Conservation (phyloP, 257 asterid genomes). For the Nicotiana tomentosiformis region DNA sequence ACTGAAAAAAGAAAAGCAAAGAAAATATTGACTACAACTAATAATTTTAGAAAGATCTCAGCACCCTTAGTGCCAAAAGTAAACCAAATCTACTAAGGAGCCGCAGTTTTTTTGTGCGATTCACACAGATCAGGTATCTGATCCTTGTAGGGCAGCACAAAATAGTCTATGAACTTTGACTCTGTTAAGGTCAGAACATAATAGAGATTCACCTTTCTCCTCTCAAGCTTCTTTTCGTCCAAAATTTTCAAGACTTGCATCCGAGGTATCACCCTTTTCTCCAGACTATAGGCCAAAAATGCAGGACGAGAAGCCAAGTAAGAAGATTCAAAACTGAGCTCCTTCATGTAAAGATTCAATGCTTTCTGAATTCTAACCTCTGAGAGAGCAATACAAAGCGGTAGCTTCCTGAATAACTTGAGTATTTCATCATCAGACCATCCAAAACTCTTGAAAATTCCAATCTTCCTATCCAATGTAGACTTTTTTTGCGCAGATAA, state of each 20-base stretch:
- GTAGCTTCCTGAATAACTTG: not conserved
- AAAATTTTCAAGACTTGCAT: not conserved
- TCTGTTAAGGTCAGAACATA: not conserved
- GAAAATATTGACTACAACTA: not conserved
- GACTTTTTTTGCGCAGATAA: not conserved
- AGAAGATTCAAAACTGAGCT: not conserved
- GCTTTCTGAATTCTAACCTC: not conserved
- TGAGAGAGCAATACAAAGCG: not conserved
- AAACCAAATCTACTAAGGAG: not conserved
- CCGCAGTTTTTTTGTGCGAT: not conserved
- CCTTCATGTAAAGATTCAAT: not conserved
- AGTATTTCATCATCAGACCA: not conserved
- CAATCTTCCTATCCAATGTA: not conserved
- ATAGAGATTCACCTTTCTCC: not conserved
- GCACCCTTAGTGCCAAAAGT: not conserved
- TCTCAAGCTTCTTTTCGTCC: constrained; percentile 9
- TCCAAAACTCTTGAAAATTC: not conserved
- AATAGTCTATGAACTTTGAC: too few species aligned
- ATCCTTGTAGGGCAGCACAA: not conserved
- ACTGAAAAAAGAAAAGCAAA: not conserved
- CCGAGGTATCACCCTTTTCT: constrained; percentile 17
- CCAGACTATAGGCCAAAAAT: constrained; percentile 6
- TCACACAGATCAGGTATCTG: constrained; percentile 1
- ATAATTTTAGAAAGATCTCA: not conserved
- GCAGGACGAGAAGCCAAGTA: not conserved